A percentile compares a stretch with the other conserved stretches of the same genome.
Conservation (phyloP, 176 grass and related monocot genomes). For the Phoenix roebelenii region DNA sequence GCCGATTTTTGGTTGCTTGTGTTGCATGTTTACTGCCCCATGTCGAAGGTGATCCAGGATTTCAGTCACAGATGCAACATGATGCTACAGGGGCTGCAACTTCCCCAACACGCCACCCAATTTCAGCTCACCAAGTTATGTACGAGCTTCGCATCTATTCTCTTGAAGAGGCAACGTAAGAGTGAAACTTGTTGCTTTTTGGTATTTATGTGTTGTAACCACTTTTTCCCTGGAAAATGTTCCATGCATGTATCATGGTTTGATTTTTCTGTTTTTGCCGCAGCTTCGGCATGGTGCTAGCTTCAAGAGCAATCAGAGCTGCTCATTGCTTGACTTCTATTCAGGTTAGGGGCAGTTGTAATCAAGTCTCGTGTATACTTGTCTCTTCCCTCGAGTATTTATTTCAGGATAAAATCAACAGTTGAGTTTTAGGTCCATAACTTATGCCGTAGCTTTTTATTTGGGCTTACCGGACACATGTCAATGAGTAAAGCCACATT, state of each 20-base stretch:
- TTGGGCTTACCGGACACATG: too few species aligned
- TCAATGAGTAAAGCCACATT: too few species aligned
- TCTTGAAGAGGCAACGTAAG: constrained; percentile 81
- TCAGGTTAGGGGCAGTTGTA: constrained; percentile 44
- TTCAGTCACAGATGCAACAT: constrained; percentile 55
- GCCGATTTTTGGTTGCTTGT: constrained; percentile 89
- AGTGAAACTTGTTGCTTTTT: constrained; percentile 11
- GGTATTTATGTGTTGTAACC: constrained; percentile 1
- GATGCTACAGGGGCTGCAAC: constrained; percentile 63
- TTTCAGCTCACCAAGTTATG: constrained; percentile 82
- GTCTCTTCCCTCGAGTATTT: too few species aligned
- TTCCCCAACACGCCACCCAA: constrained; percentile 88
- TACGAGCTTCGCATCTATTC: constrained; percentile 99
- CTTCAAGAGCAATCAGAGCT: constrained; percentile 85
- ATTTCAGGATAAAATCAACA: too few species aligned
- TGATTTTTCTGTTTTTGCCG: constrained; percentile 17
- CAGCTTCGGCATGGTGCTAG: constrained; percentile 73
- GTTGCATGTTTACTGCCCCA: constrained; percentile 94
- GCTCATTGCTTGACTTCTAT: constrained; percentile 99
- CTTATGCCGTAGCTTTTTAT: too few species aligned
- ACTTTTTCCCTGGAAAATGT: constrained; percentile 11
- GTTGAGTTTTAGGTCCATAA: too few species aligned
- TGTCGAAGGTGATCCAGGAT: constrained; percentile 62
- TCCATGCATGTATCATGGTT: constrained; percentile 16
- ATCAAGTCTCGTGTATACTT: too few species aligned